Conservation (phyloP, 768 basidiomycete genomes). For the Auricularia sp. region DNA sequence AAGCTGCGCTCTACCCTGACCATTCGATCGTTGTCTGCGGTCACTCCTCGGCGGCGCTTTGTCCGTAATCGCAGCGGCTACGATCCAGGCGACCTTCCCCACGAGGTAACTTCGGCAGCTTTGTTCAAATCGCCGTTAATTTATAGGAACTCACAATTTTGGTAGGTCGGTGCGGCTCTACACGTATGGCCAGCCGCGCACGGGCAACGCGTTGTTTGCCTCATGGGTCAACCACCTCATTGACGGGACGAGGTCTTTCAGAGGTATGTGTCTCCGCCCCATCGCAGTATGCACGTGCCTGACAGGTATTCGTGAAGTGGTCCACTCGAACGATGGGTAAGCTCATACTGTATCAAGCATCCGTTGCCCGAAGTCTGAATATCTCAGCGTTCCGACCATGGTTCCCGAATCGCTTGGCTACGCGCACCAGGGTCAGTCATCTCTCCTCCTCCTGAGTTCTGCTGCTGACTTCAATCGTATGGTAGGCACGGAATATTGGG, state of each 20-base stretch:
- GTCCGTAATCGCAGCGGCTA: slow-evolving; percentile 14
- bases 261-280: not conserved
- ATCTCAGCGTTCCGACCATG: slow-evolving; percentile 11
- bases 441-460: not conserved
- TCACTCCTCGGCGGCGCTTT: slow-evolving; percentile 19
- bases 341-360: not conserved
- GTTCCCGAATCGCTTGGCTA: slow-evolving; percentile 9
- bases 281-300: too few species aligned
- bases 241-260: slow-evolving; percentile 7
- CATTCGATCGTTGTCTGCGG: slow-evolving; percentile 13
- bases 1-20: slow-evolving; percentile 8
- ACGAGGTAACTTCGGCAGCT: not conserved
- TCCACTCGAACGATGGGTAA: slow-evolving; percentile 4
- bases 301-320: not conserved
- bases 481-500: not conserved
- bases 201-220: slow-evolving; percentile 11
- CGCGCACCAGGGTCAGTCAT: slow-evolving; percentile 9
- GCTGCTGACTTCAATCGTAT: not conserved
- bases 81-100: slow-evolving; percentile 13
- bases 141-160: not conserved
- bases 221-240: slow-evolving; percentile 8
- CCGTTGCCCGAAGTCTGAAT: not conserved
- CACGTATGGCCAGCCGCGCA: slow-evolving; percentile 15
- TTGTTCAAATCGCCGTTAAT: too few species aligned
- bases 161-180: slow-evolving; percentile 7